A percentile compares a stretch with the other conserved stretches of the same genome.
Conservation (phyloP, 164 flowering plant species). For the Akebia trifoliata region DNA sequence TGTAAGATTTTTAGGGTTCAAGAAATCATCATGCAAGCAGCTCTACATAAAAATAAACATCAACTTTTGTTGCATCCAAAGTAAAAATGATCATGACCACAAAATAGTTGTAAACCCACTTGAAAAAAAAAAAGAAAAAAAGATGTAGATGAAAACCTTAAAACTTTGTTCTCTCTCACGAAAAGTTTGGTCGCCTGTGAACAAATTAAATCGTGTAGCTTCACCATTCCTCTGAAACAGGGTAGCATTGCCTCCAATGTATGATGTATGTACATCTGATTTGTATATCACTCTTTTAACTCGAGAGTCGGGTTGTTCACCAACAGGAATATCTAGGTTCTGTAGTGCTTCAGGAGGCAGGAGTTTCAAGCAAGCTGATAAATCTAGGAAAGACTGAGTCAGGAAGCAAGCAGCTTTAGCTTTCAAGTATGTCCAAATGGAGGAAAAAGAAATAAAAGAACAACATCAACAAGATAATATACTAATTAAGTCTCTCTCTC, state of each 20-base stretch:
- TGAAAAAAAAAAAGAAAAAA: slow-evolving; percentile 7
- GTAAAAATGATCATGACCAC: background rate
- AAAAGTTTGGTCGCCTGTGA: slow-evolving; percentile 77
- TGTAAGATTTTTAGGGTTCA: no score
- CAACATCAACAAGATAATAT: background rate
- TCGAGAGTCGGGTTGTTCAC: slow-evolving; percentile 24
- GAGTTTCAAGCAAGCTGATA: slow-evolving; percentile 82
- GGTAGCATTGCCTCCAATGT: slow-evolving; percentile 23
- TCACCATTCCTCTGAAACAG: slow-evolving; percentile 25
- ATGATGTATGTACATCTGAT: slow-evolving; percentile 32
- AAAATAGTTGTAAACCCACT: background rate
- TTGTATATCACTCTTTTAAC: slow-evolving; percentile 53
- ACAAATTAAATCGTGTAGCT: slow-evolving; percentile 61
- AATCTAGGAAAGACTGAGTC: slow-evolving; percentile 1
- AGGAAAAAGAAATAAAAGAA: background rate
- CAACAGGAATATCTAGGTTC: slow-evolving; percentile 51
- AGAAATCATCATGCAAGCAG: no score
- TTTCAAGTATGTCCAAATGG: slow-evolving; percentile 5
- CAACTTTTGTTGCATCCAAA: no score
- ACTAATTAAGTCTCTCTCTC: no score
- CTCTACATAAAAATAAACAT: no score
- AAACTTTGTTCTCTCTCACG: slow-evolving; percentile 69
- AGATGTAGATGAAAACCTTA: slow-evolving; percentile 45
- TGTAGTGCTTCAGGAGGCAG: slow-evolving; percentile 69
- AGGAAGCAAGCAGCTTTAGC: background rate